phyloP scores from a whole-genome alignment of 2,329 filamentous ascomycete genomes.

The Clarireedia monteithiana region DNA sequence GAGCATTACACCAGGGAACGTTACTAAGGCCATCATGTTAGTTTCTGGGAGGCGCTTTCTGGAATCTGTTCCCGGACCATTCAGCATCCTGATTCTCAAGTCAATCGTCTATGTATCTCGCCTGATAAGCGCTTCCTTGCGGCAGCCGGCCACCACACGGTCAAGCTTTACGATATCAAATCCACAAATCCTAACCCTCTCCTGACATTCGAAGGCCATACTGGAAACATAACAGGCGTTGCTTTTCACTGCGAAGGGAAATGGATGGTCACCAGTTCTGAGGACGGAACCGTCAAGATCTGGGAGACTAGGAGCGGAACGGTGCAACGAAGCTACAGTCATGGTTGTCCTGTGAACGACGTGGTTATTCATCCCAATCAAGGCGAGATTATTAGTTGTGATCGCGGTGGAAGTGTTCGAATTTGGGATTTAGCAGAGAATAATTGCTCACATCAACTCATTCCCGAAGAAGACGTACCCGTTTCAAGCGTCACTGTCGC shows the following conservation, averaged over 20 bases:
- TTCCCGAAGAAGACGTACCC: conserved; percentile 90
- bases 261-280: conserved; percentile 98
- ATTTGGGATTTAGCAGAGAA: conserved; percentile 98
- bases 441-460: conserved; percentile 91
- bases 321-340: conserved; percentile 87
- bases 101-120: conserved; percentile 96
- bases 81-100: conserved; percentile 95
- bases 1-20: neutral
- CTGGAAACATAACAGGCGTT: conserved; percentile 90
- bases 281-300: conserved; percentile 59
- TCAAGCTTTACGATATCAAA: conserved; percentile 98
- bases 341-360: conserved; percentile 86
- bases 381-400: conserved; percentile 94
- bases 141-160: conserved; percentile 70
- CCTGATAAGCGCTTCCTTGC: conserved; percentile 90
- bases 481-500: conserved; percentile 94
- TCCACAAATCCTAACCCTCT: conserved; percentile 93
- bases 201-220: conserved; percentile 92
- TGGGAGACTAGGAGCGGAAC: conserved; percentile 29
- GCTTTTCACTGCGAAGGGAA: conserved; percentile 98
- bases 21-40: conserved; percentile 31
- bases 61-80: conserved; percentile 98
- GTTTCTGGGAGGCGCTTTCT: conserved; percentile 97
- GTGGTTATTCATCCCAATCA: conserved; percentile 99
- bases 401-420: conserved; percentile 82